Evolutionary conservation across 2,329 filamentous ascomycete species (phyloP).

Genomic region (Sporothrix pseudoabietina): DNA sequence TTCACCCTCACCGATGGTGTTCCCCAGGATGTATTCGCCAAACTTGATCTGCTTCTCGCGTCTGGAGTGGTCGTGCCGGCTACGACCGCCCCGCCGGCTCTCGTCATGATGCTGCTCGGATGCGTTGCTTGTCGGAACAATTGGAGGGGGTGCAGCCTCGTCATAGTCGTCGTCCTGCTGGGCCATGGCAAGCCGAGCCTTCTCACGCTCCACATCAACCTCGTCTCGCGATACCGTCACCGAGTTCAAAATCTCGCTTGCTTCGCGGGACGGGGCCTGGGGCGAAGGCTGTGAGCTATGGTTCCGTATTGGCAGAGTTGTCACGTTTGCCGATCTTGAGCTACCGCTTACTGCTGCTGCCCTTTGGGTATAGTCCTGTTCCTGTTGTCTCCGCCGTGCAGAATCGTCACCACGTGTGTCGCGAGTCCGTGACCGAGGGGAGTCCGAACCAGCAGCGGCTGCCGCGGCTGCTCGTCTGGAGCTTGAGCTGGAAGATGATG

Average conservation of each 20-base stretch:
- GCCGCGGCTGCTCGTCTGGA: slow-evolving; percentile 45
- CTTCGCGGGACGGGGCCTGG: slow-evolving; percentile 68
- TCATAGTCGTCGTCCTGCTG: slow-evolving; percentile 51
- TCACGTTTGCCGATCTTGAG: slow-evolving; percentile 38
- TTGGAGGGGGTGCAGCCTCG: slow-evolving; percentile 50
- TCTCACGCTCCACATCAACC: slow-evolving; percentile 71
- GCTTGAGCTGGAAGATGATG: slow-evolving; percentile 37
- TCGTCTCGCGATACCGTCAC: slow-evolving; percentile 75
- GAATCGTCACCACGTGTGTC: slow-evolving; percentile 40
- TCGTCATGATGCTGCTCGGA: slow-evolving; percentile 43
- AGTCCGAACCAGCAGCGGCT: slow-evolving; percentile 35
- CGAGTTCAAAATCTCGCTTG: slow-evolving; percentile 76
- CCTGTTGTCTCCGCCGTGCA: slow-evolving; percentile 48
- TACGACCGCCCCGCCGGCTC: slow-evolving; percentile 54
- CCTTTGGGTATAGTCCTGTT: slow-evolving; percentile 44
- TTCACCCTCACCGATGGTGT: slow-evolving; percentile 95
- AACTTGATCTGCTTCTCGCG: slow-evolving; percentile 81
- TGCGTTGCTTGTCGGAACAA: slow-evolving; percentile 42
- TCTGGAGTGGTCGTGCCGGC: slow-evolving; percentile 62
- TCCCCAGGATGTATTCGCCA: slow-evolving; percentile 92
- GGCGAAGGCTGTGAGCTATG: slow-evolving; percentile 56
- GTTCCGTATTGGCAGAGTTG: slow-evolving; percentile 51
- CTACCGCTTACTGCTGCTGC: background rate
- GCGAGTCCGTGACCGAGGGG: slow-evolving; percentile 40
- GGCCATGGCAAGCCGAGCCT: slow-evolving; percentile 67